Evolutionary conservation across 257 asterid genomes (phyloP).

Genomic region (Solanum virginianum): DNA sequence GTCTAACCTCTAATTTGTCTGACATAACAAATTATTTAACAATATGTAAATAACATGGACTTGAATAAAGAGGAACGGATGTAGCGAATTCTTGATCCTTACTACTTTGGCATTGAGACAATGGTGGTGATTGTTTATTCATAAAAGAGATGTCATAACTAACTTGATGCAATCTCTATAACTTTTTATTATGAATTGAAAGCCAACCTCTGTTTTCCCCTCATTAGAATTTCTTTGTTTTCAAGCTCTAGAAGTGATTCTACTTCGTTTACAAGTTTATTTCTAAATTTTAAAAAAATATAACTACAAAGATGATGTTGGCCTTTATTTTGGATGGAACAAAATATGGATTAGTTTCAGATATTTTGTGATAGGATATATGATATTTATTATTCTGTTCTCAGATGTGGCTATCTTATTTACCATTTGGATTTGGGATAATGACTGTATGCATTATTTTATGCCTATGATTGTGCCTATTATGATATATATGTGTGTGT

Average conservation of each 20-base stretch:
- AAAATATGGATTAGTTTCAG: no score
- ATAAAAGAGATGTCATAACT: neutral
- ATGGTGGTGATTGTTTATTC: neutral
- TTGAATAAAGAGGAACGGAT: neutral
- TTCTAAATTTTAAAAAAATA: neutral
- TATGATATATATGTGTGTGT: no score
- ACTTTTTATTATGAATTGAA: neutral
- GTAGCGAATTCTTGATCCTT: neutral
- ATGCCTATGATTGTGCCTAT: no score
- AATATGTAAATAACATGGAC: neutral
- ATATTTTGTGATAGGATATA: no score
- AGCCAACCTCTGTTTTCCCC: neutral
- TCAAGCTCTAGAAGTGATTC: neutral
- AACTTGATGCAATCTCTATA: neutral
- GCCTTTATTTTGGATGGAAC: neutral
- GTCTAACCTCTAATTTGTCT: neutral
- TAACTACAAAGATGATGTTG: neutral
- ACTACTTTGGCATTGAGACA: neutral
- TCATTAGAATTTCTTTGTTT: neutral
- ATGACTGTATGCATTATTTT: no score
- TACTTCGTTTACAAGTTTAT: neutral
- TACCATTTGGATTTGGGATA: no score
- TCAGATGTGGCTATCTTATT: no score
- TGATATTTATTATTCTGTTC: no score
- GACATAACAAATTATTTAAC: neutral